Base-by-base conservation (phyloP, 257 asterid species). In the Primulina tabacum region DNA sequence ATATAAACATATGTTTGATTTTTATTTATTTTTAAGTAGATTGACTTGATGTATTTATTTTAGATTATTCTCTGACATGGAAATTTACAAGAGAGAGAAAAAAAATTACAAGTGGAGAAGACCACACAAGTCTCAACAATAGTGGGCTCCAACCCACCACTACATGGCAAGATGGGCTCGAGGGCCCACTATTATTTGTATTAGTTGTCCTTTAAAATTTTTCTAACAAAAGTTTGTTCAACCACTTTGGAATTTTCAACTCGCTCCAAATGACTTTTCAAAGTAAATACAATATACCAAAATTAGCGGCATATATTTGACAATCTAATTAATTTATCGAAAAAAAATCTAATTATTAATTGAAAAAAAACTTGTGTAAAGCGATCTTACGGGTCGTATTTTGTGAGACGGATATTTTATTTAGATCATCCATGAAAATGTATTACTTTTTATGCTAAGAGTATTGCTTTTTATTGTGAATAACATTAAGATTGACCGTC, bases 91-190 rank as follows among this genome's bases (percentile, higher is more conserved):
- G 24, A 21, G 24, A 28, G 1, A 28, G 0, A 28, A 28, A 28
- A 28, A 28, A 28, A 3, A 2, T 0, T 0, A 28, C 30, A 28
- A 3, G 24, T 64, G 69, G 85, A 71, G 64, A 56, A 64, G 77
- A 80, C 82, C 84, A 82, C 92, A 77, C 87, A 80, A 81, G 77
- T 35, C 43, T 69, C 18, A 67, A 21, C 33, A 32, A 75, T 60
- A 43, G 88, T 76, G 88, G 94, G 88, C 82, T 76, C 92, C 82
- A 71, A 71, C 82, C 82, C 84, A 86, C 83, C 84, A 86, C 84
- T 84, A 57, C 75, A 71, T 83, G 75, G 82, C 80, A 24, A 30
- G 11, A 29, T 64, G 80, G 85, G 26, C 26, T 24, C 26, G 26
- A 1, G 26, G 26, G 81, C 67, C 77, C 78, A 77, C 57, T 64